These are phyloP conservation scores for Schwanniomyces occidentalis DNA, from an alignment of 805 yeast species.

Conservation along the genomic window DNA sequence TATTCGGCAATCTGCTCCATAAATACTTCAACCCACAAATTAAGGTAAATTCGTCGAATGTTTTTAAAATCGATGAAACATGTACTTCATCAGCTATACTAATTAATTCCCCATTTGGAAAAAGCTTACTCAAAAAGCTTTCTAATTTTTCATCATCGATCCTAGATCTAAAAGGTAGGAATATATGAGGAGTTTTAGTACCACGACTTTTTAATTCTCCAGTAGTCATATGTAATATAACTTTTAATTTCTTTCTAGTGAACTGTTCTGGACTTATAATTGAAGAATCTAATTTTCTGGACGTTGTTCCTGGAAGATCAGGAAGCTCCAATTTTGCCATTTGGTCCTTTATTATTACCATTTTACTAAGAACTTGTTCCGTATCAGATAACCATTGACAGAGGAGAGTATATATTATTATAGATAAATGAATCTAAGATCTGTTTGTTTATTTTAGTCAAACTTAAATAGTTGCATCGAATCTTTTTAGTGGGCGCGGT, in stretches of 20 bases:
- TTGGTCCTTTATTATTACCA: slow-evolving; percentile 12
- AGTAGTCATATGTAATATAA: slow-evolving; percentile 68
- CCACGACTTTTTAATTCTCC: slow-evolving; percentile 70
- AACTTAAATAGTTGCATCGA: too few species aligned
- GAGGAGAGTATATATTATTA: too few species aligned
- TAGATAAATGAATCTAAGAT: too few species aligned
- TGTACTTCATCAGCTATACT: slow-evolving; percentile 30
- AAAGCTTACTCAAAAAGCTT: slow-evolving; percentile 54
- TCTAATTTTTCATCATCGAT: slow-evolving; percentile 62
- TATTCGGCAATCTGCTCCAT: slow-evolving; percentile 83
- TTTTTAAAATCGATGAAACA: slow-evolving; percentile 44
- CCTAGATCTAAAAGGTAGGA: slow-evolving; percentile 77
- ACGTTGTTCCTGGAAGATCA: slow-evolving; percentile 15
- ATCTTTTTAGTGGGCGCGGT: too few species aligned
- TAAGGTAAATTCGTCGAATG: slow-evolving; percentile 65
- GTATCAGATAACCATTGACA: too few species aligned
- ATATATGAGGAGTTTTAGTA: slow-evolving; percentile 67
- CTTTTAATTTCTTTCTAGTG: slow-evolving; percentile 64
- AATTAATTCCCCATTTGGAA: slow-evolving; percentile 56
- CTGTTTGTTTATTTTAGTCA: too few species aligned
- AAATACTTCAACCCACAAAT: slow-evolving; percentile 75
- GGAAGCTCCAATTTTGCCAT: slow-evolving; percentile 24
- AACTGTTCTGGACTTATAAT: slow-evolving; percentile 37
- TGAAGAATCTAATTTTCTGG: neutral
- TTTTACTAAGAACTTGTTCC: too few species aligned